Conservation (phyloP, 192 early-diverging fungal species). For the Dissophora globulifera region DNA sequence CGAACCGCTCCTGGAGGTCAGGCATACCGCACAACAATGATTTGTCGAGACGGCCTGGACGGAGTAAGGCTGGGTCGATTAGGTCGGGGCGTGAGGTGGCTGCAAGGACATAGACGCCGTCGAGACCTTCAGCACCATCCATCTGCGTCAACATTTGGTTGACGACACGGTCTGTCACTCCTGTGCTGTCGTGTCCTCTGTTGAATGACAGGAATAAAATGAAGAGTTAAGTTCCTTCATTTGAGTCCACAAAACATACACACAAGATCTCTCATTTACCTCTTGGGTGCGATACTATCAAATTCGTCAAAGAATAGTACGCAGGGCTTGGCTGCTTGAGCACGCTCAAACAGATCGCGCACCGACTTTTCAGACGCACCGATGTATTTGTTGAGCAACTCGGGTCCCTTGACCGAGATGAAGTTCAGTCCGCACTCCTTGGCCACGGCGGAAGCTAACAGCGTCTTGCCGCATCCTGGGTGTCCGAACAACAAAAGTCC, state of each 20-base stretch:
- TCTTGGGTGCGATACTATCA: slow-evolving; percentile 94
- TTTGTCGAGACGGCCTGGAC: slow-evolving; percentile 87
- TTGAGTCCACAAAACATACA: neutral
- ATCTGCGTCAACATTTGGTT: slow-evolving; percentile 99
- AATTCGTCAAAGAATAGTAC: slow-evolving; percentile 99
- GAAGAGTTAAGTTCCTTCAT: slow-evolving; percentile 6
- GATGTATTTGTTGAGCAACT: slow-evolving; percentile 99
- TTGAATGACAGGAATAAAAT: neutral
- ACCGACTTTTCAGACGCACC: slow-evolving; percentile 96
- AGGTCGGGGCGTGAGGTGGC: slow-evolving; percentile 91
- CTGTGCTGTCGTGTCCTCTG: slow-evolving; percentile 97
- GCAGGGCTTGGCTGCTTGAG: slow-evolving; percentile 92
- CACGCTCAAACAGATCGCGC: slow-evolving; percentile 94
- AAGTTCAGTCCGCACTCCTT: slow-evolving; percentile 98
- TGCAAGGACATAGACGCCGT: slow-evolving; percentile 96
- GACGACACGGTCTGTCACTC: slow-evolving; percentile 98
- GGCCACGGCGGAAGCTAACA: slow-evolving; percentile 94
- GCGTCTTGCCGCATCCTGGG: slow-evolving; percentile 98
- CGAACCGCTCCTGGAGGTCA: slow-evolving; percentile 70
- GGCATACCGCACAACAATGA: slow-evolving; percentile 91
- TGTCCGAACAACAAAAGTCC: slow-evolving; percentile 95
- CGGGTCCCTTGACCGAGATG: slow-evolving; percentile 97
- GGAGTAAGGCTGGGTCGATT: slow-evolving; percentile 83
- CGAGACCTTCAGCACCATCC: slow-evolving; percentile 97
- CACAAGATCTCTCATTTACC: slow-evolving; percentile 55